Evolutionary conservation across 208 protist species (phyloP).

Genomic region (Trypanosoma avium): DNA sequence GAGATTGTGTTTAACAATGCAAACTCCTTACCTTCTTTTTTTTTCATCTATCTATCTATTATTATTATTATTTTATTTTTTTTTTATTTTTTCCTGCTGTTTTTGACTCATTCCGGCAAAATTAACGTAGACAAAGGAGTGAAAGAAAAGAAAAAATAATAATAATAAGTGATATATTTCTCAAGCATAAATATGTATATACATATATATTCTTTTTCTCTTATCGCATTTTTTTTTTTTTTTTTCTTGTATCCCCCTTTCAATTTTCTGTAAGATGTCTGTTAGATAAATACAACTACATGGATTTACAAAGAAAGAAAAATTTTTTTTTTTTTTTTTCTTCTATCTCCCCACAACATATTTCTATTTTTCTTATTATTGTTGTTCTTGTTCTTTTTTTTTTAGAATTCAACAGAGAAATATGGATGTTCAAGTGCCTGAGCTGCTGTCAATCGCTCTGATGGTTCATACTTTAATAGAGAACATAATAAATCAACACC

Average conservation of each 20-base stretch:
- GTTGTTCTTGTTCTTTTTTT: background rate
- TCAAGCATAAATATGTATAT: no score
- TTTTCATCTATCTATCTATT: conserved; percentile 3
- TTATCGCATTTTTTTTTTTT: conserved; percentile 1
- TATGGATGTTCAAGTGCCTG: conserved; percentile 86
- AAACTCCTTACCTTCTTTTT: background rate
- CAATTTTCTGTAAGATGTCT: background rate
- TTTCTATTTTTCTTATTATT: background rate
- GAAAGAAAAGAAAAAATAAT: no score
- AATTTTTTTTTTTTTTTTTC: conserved; percentile 4
- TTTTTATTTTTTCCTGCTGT: no score
- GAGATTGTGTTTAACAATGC: background rate
- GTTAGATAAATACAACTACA: no score
- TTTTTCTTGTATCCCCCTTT: background rate
- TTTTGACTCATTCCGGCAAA: no score
- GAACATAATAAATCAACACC: conserved; percentile 62
- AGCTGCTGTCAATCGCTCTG: conserved; percentile 68
- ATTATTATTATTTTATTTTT: background rate
- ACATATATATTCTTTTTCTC: no score
- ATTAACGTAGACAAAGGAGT: no score
- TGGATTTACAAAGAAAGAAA: no score
- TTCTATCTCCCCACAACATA: background rate
- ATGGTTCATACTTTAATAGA: conserved; percentile 78
- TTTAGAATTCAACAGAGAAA: conserved; percentile 67
- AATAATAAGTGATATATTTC: no score